phyloP scores from a whole-genome alignment of 2,329 filamentous ascomycete species.

The Gyromitra esculenta region DNA sequence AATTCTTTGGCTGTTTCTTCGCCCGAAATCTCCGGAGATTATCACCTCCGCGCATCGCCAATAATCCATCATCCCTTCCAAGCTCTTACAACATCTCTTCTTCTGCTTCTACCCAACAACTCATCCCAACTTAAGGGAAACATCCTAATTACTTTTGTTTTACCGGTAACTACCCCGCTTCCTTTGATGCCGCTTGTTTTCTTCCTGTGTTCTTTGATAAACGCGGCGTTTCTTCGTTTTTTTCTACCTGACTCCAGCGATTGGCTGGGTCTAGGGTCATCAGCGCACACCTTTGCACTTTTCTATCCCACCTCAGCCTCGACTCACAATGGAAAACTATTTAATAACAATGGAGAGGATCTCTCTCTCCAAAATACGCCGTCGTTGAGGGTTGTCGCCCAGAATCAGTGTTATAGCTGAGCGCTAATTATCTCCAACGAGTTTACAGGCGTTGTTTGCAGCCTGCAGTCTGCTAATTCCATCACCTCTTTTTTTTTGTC shows the following conservation, averaged over 20 bases:
- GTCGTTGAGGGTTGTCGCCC: conserved; percentile 26
- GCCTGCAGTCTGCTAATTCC: conserved; percentile 46
- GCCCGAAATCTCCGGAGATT: conserved; percentile 42
- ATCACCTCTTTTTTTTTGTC: conserved; percentile 42
- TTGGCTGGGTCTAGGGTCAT: conserved; percentile 52
- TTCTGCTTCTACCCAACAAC: conserved; percentile 45
- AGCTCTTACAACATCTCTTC: conserved; percentile 41
- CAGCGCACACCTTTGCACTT: conserved; percentile 45
- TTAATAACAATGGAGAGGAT: conserved; percentile 36
- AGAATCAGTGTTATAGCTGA: conserved; percentile 18
- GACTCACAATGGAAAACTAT: conserved; percentile 28
- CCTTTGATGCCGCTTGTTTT: conserved; percentile 36
- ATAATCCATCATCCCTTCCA: conserved; percentile 51
- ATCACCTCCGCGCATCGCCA: conserved; percentile 52
- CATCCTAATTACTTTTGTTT: conserved; percentile 50
- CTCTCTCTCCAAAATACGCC: conserved; percentile 29
- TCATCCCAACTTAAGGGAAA: conserved; percentile 45
- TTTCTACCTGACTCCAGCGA: conserved; percentile 48
- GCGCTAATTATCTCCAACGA: conserved; percentile 44
- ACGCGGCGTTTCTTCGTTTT: conserved; percentile 51
- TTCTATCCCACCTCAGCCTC: conserved; percentile 49
- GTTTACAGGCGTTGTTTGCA: conserved; percentile 47
- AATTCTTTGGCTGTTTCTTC: conserved; percentile 50
- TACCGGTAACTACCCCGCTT: conserved; percentile 42
- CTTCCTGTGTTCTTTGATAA: conserved; percentile 46